Conservation (phyloP, 2,329 filamentous ascomycete genomes). For the Epichloe scottii region DNA sequence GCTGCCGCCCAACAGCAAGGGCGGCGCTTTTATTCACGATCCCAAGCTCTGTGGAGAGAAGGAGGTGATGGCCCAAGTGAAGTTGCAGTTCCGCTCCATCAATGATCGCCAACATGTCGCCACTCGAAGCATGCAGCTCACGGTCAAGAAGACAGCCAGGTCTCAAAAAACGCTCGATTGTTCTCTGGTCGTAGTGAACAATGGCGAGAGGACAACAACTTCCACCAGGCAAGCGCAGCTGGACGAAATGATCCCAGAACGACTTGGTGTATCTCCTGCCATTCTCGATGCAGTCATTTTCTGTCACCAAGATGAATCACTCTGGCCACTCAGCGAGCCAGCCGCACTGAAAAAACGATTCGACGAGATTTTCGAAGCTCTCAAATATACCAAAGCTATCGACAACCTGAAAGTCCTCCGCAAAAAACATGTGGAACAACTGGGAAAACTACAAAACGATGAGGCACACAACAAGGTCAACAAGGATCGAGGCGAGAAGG, state of each 20-base stretch:
- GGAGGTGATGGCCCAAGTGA: conserved; percentile 83
- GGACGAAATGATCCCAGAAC: conserved; percentile 70
- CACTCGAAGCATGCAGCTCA: conserved; percentile 73
- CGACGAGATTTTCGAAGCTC: conserved; percentile 93
- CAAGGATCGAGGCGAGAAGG: conserved; percentile 70
- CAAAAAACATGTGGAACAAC: conserved; percentile 69
- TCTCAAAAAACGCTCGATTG: conserved; percentile 78
- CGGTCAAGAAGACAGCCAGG: conserved; percentile 66
- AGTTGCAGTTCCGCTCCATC: conserved; percentile 72
- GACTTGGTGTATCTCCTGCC: conserved; percentile 79
- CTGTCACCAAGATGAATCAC: conserved; percentile 93
- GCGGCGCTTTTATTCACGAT: conserved; percentile 91
- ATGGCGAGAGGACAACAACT: conserved; percentile 66
- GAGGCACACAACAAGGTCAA: conserved; percentile 69
- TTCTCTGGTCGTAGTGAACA: conserved; percentile 59
- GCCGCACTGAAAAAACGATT: conserved; percentile 81
- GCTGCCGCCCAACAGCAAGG: conserved; percentile 79
- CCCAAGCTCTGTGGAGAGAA: conserved; percentile 85
- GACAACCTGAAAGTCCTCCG: conserved; percentile 81
- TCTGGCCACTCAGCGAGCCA: conserved; percentile 93
- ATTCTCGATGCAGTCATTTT: conserved; percentile 94
- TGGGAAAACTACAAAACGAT: conserved; percentile 59
- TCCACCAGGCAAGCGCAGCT: conserved; percentile 74
- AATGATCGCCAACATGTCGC: conserved; percentile 70
- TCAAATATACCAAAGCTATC: conserved; percentile 95